Evolutionary conservation across 2,329 filamentous ascomycete species (phyloP), one percentile per base, ranked within the genome.

Genomic region (Pseudogymnoascus sp.): DNA sequence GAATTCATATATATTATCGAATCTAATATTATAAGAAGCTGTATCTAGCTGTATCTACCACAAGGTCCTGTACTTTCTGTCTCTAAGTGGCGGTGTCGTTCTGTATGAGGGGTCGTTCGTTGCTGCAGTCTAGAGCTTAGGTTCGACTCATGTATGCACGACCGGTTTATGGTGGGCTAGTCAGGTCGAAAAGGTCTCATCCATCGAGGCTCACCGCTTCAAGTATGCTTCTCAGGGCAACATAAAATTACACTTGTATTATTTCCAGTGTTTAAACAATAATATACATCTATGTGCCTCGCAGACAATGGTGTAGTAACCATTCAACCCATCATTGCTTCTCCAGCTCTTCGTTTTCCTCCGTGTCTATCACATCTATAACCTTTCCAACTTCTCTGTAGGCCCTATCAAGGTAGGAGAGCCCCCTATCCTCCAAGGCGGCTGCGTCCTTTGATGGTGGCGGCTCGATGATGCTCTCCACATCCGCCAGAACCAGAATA

Each of bases 401-500:
- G 12, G 60, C 35, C 30, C 61, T 8, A 38, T 63, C 61, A 2
- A 61, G 35, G 18, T 63, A 63, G 16, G 47, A 57, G 7, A 63
- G 14, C 2, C 59, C 59, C 18, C 36, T 58, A 12, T 37, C 37
- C 11, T 63, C 61, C 18, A 43, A n/a, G 6, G 25, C 18, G 3
- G 28, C 60, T n/a, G 33, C 20, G 18, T 47, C 36, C 58, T 62
- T 47, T 3, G 28, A 28, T 36, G 37, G 47, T 20, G 61, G 47
- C 4, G 61, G 57, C 36, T 63, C 61, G 33, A 65, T 50, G 54
- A 70, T 63, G 3, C 61, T 63, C 6, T 35, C 43, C 8, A 72
- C 67, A 37, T 64, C 63, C 6, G 64, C 70, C 47, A 71, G 30
- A 57, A 71, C 64, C 37, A 71, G 30, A 3, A 65, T 63, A 65